These are phyloP conservation scores for Annona squamosa DNA, from an alignment of 164 flowering plant species.

Conservation along the genomic window DNA sequence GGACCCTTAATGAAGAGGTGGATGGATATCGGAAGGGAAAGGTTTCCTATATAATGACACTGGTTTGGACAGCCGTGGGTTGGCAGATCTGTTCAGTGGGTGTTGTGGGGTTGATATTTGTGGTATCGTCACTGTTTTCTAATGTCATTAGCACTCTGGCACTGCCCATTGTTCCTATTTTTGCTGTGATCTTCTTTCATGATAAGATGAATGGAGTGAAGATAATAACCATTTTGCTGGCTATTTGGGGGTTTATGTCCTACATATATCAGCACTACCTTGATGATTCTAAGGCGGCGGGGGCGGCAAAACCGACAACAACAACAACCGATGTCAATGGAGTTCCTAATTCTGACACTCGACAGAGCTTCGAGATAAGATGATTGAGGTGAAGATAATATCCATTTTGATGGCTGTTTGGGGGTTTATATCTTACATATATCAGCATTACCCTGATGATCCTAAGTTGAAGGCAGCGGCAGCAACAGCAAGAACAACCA, in stretches of 20 bases:
- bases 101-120: slow-evolving; percentile 9
- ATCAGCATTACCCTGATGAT: slow-evolving; percentile 28
- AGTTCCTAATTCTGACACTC: neutral
- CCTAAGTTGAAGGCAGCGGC: neutral
- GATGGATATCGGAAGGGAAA: slow-evolving; percentile 9
- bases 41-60: slow-evolving; percentile 8
- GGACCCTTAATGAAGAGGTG: slow-evolving; percentile 10
- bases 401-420: slow-evolving; percentile 25
- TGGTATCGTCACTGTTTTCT: slow-evolving; percentile 11
- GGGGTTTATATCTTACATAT: slow-evolving; percentile 24
- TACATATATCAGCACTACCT: slow-evolving; percentile 11
- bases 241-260: slow-evolving; percentile 17
- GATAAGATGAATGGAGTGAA: slow-evolving; percentile 22
- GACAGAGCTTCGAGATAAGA: slow-evolving; percentile 18
- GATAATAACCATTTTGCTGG: slow-evolving; percentile 14
- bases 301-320: neutral
- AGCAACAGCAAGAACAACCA: neutral
- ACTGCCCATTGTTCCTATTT: slow-evolving; percentile 11
- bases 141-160: slow-evolving; percentile 6
- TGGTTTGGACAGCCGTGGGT: slow-evolving; percentile 2
- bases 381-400: slow-evolving; percentile 29
- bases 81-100: slow-evolving; percentile 9
- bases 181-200: slow-evolving; percentile 15
- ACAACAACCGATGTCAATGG: neutral
- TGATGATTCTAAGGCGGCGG: slow-evolving; percentile 7